Conservation (phyloP, 805 yeast genomes). For the Sungouiella thailandica region DNA sequence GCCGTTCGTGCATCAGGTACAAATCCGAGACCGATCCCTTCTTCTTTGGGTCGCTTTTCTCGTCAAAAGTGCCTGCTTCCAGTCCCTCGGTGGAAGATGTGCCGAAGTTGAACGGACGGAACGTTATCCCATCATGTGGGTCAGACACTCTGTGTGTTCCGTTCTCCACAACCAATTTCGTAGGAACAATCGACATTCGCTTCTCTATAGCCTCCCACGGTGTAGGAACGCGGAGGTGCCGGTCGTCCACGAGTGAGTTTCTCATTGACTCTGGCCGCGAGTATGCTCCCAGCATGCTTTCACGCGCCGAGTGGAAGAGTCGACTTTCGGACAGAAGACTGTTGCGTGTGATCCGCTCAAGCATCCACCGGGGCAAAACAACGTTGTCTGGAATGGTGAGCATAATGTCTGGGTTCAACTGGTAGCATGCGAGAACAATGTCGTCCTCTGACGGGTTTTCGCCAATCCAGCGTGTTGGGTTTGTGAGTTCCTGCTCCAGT, state of each 20-base stretch:
- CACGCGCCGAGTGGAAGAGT: not conserved
- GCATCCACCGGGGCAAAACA: not conserved
- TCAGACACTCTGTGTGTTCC: slow-evolving; percentile 1
- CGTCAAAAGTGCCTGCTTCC: not conserved
- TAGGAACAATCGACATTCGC: slow-evolving; percentile 26
- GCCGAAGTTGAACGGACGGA: not conserved
- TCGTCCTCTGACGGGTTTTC: slow-evolving; percentile 14
- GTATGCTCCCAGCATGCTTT: not conserved
- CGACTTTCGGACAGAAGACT: not conserved
- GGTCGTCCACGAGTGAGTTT: not conserved
- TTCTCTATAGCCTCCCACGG: slow-evolving; percentile 16
- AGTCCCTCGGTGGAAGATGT: not conserved
- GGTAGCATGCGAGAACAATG: slow-evolving; percentile 16
- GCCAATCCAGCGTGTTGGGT: slow-evolving; percentile 19
- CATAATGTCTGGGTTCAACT: slow-evolving; percentile 16
- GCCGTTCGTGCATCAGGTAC: slow-evolving; percentile 31
- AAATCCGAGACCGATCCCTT: slow-evolving; percentile 13
- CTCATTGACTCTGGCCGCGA: slow-evolving; percentile 1
- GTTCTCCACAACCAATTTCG: slow-evolving; percentile 18
- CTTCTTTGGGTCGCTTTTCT: slow-evolving; percentile 2
- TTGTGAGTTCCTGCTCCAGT: slow-evolving; percentile 17
- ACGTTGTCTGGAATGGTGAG: slow-evolving; percentile 11
- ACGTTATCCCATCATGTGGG: not conserved
- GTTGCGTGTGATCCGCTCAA: not conserved
- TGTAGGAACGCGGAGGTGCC: not conserved